Evolutionary conservation across 768 basidiomycete species (phyloP).

Genomic region (Tremella yokohamensis): DNA sequence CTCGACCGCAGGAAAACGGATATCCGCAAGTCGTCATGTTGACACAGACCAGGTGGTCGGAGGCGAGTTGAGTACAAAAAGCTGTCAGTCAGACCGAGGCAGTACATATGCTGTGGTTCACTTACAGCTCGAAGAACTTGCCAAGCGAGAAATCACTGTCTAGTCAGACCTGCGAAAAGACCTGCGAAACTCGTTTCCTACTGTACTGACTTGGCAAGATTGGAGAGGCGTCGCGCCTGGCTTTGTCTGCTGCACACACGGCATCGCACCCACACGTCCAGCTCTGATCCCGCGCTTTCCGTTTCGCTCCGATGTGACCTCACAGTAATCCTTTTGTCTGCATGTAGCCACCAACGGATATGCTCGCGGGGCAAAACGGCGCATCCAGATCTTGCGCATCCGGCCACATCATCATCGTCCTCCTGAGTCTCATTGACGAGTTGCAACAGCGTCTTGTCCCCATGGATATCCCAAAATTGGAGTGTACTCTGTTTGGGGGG

Average conservation of each 20-base stretch:
- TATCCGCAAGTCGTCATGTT: slow-evolving; percentile 14
- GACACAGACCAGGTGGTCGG: slow-evolving; percentile 16
- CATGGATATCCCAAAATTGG: slow-evolving; percentile 19
- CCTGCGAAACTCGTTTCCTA: background rate
- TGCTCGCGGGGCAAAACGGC: slow-evolving; percentile 19
- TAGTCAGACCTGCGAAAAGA: background rate
- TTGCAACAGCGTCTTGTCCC: slow-evolving; percentile 24
- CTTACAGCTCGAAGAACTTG: slow-evolving; percentile 39
- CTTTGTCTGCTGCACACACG: slow-evolving; percentile 16
- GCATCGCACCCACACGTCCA: slow-evolving; percentile 31
- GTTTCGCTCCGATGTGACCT: background rate
- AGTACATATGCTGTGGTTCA: background rate
- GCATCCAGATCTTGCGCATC: slow-evolving; percentile 22
- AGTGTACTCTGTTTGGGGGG: slow-evolving; percentile 12
- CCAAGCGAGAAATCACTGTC: slow-evolving; percentile 31
- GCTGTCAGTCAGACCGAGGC: slow-evolving; percentile 3
- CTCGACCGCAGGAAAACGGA: background rate
- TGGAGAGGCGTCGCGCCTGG: slow-evolving; percentile 5
- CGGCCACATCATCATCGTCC: slow-evolving; percentile 13
- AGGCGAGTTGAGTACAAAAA: slow-evolving; percentile 26
- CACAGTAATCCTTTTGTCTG: slow-evolving; percentile 20
- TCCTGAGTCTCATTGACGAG: slow-evolving; percentile 13
- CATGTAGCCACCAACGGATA: slow-evolving; percentile 28
- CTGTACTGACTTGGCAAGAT: slow-evolving; percentile 10
- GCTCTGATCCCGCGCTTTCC: background rate